Evolutionary conservation across 495 filamentous ascomycete genomes (phyloP).

Genomic region (Hypoxylon perforatum): DNA sequence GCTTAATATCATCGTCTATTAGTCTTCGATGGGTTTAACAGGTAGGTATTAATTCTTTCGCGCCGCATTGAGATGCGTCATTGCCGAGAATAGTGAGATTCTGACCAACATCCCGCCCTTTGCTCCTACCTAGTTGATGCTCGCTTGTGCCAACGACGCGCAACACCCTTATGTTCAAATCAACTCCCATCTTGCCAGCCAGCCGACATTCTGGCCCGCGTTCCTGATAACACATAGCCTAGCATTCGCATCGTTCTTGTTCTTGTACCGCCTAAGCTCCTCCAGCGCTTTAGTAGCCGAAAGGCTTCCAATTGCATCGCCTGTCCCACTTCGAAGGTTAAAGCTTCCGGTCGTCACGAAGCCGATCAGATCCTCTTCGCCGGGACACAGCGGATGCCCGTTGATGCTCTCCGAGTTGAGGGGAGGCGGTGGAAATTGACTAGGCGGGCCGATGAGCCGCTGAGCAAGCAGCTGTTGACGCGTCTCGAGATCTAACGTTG

Average conservation of each 20-base stretch:
- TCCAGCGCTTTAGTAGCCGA: conserved; percentile 67
- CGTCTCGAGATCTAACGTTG: conserved; percentile 47
- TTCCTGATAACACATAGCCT: conserved; percentile 83
- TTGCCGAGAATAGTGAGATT: not conserved
- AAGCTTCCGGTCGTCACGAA: conserved; percentile 92
- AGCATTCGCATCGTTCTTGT: conserved; percentile 48
- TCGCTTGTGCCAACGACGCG: conserved; percentile 6
- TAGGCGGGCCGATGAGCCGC: conserved; percentile 57
- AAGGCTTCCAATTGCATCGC: conserved; percentile 79
- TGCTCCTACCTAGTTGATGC: not conserved
- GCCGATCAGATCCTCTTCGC: conserved; percentile 83
- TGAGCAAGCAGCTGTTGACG: conserved; percentile 64
- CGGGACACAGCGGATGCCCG: conserved; percentile 73
- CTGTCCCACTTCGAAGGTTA: conserved; percentile 79
- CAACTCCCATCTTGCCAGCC: conserved; percentile 84
- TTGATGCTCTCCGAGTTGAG: conserved; percentile 51
- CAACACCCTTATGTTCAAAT: conserved; percentile 50
- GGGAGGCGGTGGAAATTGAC: conserved; percentile 36
- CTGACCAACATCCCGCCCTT: not conserved
- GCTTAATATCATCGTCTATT: too few relatives aligned
- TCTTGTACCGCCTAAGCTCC: conserved; percentile 43
- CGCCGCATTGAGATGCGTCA: not conserved
- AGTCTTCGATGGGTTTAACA: too few relatives aligned
- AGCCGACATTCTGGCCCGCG: conserved; percentile 78
- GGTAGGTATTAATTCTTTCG: not conserved